A percentile compares a stretch with the other conserved stretches of the same genome.
phyloP scores from a whole-genome alignment of 306 rosid genomes.

The Citrullus amarus region DNA sequence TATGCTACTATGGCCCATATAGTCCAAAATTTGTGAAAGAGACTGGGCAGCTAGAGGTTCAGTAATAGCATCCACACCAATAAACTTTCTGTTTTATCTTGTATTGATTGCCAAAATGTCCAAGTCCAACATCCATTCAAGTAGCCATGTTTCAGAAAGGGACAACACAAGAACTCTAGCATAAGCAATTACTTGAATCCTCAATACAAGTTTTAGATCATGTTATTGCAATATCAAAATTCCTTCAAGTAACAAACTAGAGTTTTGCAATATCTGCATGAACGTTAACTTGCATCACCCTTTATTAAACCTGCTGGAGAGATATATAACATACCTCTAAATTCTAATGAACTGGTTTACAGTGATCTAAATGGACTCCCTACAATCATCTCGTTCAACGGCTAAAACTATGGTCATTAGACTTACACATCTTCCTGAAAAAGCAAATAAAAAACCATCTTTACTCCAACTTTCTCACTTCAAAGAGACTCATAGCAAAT shows the following conservation, averaged over 20 bases:
- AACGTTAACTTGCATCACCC: background rate
- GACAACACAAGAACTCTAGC: background rate
- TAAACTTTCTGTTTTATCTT: background rate
- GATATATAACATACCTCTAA: background rate
- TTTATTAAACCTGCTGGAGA: background rate
- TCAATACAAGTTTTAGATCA: background rate
- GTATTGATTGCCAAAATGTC: background rate
- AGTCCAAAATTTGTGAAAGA: background rate
- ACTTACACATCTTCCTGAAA: background rate
- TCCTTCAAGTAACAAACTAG: background rate
- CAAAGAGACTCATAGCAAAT: background rate
- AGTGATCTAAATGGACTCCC: background rate
- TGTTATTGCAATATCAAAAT: background rate
- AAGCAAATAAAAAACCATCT: background rate
- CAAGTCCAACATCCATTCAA: background rate
- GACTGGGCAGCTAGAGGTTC: background rate
- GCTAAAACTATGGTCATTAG: background rate
- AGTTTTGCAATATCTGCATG: background rate
- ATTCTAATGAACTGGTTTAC: background rate
- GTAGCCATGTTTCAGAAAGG: background rate
- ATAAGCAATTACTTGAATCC: background rate
- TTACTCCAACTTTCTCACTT: background rate
- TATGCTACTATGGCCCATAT: background rate
- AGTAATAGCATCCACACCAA: background rate
- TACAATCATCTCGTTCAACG: background rate